Base-by-base conservation (phyloP, 768 basidiomycete species). In the Termitomyces eurrhizus region DNA sequence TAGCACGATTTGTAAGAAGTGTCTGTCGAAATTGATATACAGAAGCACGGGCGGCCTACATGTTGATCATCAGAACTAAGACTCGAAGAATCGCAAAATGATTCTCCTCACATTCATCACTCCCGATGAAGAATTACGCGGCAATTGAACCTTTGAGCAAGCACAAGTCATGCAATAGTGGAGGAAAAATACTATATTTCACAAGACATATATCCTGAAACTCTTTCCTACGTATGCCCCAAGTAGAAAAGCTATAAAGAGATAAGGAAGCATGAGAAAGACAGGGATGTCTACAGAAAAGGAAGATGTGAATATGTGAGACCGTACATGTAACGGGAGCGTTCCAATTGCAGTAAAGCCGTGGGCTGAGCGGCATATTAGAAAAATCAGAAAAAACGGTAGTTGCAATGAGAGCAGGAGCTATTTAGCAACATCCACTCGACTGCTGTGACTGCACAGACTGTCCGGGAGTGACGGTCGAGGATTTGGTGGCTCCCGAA, bases 391-490 rank as follows among this genome's bases (percentile, higher is more conserved):
- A 49, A 53, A 32, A 45, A 32, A 44, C 48, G 24, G 37, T 52
- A 21, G 53, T 46, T 52, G 54, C 41, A 18, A 57, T 39, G 50
- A 56, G 46, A 53, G 18, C 35, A 14, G 51, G 32, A 52, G 9
- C 46, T 65, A 67, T 74, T 84, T 75, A 95, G 84, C 93, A 95
- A 78, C 93, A 95, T 48, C 89, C 82, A 58, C 85, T 79, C 5
- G 84, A 77, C 68, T 82, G 80, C 74, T 88, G 87, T 72, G 90
- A 87, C 71, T 88, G 86, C 57, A 95, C 90, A 58, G 82, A 87
- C 75, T 93, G 89, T 32, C 93, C 93, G 9, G 90, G 90, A 49
- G 89, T 90, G 63, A 95, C 85, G 56, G 91, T 89, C 58, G 89
- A 83, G 56, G 92, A 87, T 77, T 95, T 95, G 60, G 86, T 87